Evolutionary conservation across 176 grass and related monocot genomes (phyloP), one percentile per base, ranked within the genome.

Genomic region (Pontederia paniculata): DNA sequence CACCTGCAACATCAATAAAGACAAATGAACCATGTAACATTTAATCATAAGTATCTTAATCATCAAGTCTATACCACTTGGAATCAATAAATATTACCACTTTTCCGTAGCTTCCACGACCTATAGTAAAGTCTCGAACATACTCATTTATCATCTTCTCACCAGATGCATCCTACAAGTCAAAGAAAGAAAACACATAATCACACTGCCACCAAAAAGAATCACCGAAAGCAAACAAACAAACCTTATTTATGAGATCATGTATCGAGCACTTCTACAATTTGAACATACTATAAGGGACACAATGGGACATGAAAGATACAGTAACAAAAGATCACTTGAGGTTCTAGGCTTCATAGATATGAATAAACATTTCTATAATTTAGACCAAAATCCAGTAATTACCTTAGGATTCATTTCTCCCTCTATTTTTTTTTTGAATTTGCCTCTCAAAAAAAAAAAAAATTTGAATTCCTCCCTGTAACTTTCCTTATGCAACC

Each of bases 81-180:
- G 5, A 16, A 17, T 5, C 48, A 50, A 17, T 17, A 16, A 17
- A 50, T 58, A 75, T 71, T 87, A 94, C 88, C 79, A 94, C 88
- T 94, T 94, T 75, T 28, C 83, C 88, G 49, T 94, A 94, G 66
- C 88, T 94, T 44, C 88, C 88, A 50, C 79, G 50, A 48, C 88
- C 80, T 58, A 94, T 83, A 44, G 76, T 83, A 16, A 74, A 74
- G 28, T 76, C n/a, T 41, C 79, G 83, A 57, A 84, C 71, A 79
- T 94, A 94, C 57, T 94, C 74, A 55, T 88, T 84, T 12, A 94
- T 55, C 77, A 94, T 82, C 55, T 94, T 88, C 31, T 62, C 73
- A 48, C 77, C 71, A 76, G 67, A 79, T 62, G 88, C 77, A 44
- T 88, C 84, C 88, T 94, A 61, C 56, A 52, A 28, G 73, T 66